phyloP scores from a whole-genome alignment of 169 alveolate genomes.

The Cryptosporidium ryanae region DNA sequence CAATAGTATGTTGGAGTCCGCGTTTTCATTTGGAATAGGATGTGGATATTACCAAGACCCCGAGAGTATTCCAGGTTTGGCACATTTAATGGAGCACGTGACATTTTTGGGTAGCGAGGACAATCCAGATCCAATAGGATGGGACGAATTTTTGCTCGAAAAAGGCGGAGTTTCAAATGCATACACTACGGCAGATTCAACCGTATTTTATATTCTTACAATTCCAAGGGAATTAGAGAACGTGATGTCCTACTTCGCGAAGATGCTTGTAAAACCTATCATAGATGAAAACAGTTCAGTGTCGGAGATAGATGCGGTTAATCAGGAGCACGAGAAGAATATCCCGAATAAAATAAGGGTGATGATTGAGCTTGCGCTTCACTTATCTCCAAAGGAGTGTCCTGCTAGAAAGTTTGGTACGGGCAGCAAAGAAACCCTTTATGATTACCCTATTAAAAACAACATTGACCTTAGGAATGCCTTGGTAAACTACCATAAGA shows the following conservation, averaged over 20 bases:
- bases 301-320: conserved; percentile 67
- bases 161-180: conserved; percentile 70
- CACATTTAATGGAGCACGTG: conserved; percentile 72
- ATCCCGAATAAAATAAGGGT: conserved; percentile 62
- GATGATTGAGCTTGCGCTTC: conserved; percentile 53
- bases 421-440: conserved; percentile 54
- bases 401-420: conserved; percentile 73
- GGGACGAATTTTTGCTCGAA: conserved; percentile 67
- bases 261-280: conserved; percentile 29
- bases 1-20: conserved; percentile 38
- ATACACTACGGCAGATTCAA: conserved; percentile 44
- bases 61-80: conserved; percentile 48
- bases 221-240: conserved; percentile 32
- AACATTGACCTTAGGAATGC: conserved; percentile 47
- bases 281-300: conserved; percentile 57
- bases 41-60: conserved; percentile 74
- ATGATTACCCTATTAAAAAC: conserved; percentile 15
- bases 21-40: conserved; percentile 63
- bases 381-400: conserved; percentile 28
- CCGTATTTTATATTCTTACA: conserved; percentile 39
- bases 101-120: conserved; percentile 67
- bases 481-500: conserved; percentile 18
- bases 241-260: conserved; percentile 23
- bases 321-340: conserved; percentile 69
- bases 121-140: conserved; percentile 55